Evolutionary conservation across 208 protist species (phyloP), one percentile per base, ranked within the genome.

Genomic region (Vickermania spadyakhi): DNA sequence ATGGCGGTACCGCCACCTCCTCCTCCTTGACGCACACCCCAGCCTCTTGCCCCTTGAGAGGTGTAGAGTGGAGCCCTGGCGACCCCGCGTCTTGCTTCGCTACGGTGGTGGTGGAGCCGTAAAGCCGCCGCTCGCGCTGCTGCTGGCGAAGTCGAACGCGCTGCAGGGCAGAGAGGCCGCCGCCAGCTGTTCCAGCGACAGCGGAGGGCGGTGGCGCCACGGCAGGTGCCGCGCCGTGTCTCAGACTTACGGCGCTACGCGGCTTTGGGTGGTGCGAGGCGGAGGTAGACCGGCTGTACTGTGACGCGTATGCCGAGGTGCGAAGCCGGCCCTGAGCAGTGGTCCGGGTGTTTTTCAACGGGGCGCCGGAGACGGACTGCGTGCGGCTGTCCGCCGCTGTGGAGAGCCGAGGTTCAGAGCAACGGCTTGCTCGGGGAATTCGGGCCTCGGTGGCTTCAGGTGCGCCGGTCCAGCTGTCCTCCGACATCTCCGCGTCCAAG

Each of bases 321-420:
- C n/a, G n/a, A n/a, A n/a, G n/a, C n/a, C n/a, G n/a, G n/a, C n/a
- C n/a, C n/a, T n/a, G n/a, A n/a, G n/a, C n/a, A n/a, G n/a, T n/a
- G n/a, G n/a, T n/a, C 30, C 50, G 26, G 30, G 61, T n/a, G 11
- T 25, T 52, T 36, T 66, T 31, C 21, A n/a, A 51, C 49, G 36
- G 36, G 36, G 11, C 11, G 36, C 11, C 7, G 36, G 36, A 7
- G 36, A 18, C 36, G 36, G 36, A 45, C 11, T n/a, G 36, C 11
- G 11, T 18, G 36, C 36, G 36, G 36, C 36, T 45, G 36, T 18
- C 36, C 7, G 11, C 36, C 7, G 11, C 36, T 18, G 36, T 45
- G 36, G 7, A 18, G 11, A 18, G 7, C 36, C 7, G 11, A 7
- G 7, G 11, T 18, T 45, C 36, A n/a, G n/a, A n/a, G n/a, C n/a